Base-by-base conservation (phyloP, 2,329 filamentous ascomycete genomes). In the Aspergillus proliferans region DNA sequence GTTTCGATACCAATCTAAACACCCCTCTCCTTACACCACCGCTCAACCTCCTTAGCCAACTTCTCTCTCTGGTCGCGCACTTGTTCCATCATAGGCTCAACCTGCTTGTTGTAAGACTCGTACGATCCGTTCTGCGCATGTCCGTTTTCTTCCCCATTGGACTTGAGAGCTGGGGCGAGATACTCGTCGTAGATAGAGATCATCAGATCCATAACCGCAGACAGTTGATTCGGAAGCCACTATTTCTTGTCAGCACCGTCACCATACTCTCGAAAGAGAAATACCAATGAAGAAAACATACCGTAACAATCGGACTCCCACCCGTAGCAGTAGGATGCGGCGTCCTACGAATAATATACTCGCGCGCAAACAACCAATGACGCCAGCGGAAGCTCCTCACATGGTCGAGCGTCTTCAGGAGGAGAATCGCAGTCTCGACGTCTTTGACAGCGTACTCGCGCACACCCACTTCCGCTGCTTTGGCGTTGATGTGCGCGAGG, bases 401-500 rank as follows among this genome's bases (percentile, higher is more conserved):
- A 50, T 76, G 73, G 52, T 76, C 69, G 9, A 76, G 60, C 0
- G 69, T 66, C 52, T 69, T 69, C n/a, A 76, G 62, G 51, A 74
- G 72, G 1, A 76, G 61, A 4, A 73, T 67, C 0, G 68, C 63
- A 0, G 72, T 70, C 50, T 72, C 67, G 2, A 64, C 63, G 45
- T 73, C 68, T 22, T 68, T 54, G 19, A 67, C 53, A 2, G 64
- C 59, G 45, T 63, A 76, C 5, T 68, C 55, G 39, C 62, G 66
- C 9, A 75, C 67, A 10, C 64, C 66, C 18, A 75, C 53, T 47
- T 73, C 78, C 71, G 75, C 71, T 1, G 80, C 71, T 40, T 72
- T 73, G 38, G 73, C 71, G 40, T 75, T 74, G 19, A 95, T 86
- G 63, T 84, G 85, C 53, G 82, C 79, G 30, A 97, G 78, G 68